Percentiles rank a stretch among this genome's conserved stretches.
Evolutionary conservation across 108 stramenopile genomes (phyloP).

Genomic region (Aurantiochytrium sp.): DNA sequence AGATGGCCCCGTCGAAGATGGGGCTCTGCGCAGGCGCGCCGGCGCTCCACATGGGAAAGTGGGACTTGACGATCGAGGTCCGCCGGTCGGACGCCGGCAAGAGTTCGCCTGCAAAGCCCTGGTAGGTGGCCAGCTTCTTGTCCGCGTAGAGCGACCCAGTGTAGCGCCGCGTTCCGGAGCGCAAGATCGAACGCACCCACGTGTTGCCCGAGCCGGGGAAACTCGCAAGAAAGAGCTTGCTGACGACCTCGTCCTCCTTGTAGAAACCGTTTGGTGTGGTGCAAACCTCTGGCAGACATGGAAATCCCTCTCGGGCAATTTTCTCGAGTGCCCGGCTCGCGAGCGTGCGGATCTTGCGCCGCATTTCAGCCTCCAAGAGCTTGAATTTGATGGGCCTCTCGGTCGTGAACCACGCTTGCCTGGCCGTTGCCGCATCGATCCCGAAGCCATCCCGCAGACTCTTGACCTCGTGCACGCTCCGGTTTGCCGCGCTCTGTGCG

Average conservation of each 20-base stretch:
- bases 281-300: background rate
- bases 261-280: background rate
- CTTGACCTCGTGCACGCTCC: background rate
- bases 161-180: background rate
- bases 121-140: background rate
- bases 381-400: background rate
- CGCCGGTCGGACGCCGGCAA: background rate
- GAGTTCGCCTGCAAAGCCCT: conserved; percentile 19
- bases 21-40: background rate
- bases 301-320: background rate
- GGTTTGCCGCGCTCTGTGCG: background rate
- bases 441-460: background rate
- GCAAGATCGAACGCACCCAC: background rate
- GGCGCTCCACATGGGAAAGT: conserved; percentile 1
- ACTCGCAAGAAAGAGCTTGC: background rate
- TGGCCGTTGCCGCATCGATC: background rate
- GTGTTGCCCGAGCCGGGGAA: conserved; percentile 15
- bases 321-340: background rate
- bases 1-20: background rate
- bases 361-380: background rate
- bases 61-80: conserved; percentile 15
- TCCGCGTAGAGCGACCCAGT: background rate
- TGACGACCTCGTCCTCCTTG: background rate
- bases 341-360: background rate
- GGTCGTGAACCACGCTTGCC: background rate